Percentiles rank a stretch among this genome's conserved stretches.
Evolutionary conservation across 2,329 filamentous ascomycete species (phyloP).

Genomic region (Lachnellula willkommii): DNA sequence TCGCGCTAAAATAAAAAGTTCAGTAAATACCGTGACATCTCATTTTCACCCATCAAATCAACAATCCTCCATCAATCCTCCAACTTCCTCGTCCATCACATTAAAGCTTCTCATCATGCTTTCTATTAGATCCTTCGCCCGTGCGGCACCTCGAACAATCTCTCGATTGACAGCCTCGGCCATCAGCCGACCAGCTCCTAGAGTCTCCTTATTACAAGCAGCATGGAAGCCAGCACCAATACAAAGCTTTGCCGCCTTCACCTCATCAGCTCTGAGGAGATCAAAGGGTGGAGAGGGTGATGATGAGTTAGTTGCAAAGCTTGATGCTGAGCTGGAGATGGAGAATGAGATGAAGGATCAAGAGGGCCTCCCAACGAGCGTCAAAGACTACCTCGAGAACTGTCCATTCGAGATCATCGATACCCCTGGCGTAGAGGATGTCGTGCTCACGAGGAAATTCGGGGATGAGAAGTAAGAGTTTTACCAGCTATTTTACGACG

Average conservation of each 20-base stretch:
- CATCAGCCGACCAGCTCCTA: conserved; percentile 44
- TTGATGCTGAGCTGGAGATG: conserved; percentile 76
- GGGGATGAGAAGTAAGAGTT: conserved; percentile 75
- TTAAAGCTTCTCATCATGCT: conserved; percentile 48
- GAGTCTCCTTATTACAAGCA: conserved; percentile 26
- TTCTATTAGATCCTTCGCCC: conserved; percentile 60
- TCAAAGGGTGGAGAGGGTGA: conserved; percentile 50
- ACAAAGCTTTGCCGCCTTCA: conserved; percentile 29
- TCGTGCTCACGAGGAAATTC: conserved; percentile 75
- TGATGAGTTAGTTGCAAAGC: conserved; percentile 77
- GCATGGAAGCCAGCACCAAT: conserved; percentile 25
- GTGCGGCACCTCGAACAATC: conserved; percentile 60
- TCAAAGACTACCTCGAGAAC: conserved; percentile 86
- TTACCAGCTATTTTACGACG: conserved; percentile 25
- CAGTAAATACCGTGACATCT: conserved; percentile 1
- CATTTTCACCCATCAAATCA: conserved; percentile 8
- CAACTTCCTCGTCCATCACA: conserved; percentile 7
- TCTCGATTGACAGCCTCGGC: conserved; percentile 51
- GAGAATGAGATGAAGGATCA: conserved; percentile 73
- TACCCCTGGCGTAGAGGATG: conserved; percentile 77
- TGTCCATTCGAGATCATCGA: conserved; percentile 80
- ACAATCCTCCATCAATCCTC: conserved; percentile 5
- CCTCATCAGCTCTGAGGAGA: conserved; percentile 40
- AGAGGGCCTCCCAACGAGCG: conserved; percentile 66
- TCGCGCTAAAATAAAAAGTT: conserved; percentile 13